Evolutionary conservation across 192 early-diverging fungal species (phyloP).

Genomic region (Coemansia sp.): DNA sequence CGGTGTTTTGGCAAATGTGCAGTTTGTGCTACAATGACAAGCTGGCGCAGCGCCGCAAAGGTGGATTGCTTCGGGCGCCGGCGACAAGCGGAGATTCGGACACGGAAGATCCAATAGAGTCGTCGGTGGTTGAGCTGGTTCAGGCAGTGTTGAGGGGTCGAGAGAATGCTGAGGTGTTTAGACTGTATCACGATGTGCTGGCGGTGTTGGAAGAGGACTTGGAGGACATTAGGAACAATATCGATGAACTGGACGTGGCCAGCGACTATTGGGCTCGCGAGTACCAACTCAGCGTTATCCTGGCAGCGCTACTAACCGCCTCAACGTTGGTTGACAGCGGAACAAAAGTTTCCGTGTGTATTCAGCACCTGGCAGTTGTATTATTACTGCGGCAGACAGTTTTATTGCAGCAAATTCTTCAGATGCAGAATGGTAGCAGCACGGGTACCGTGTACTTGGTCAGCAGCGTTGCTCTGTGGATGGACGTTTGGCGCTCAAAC

Average conservation of each 20-base stretch:
- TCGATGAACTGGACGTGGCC: slow-evolving; percentile 14
- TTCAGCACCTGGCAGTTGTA: slow-evolving; percentile 37
- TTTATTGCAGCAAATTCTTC: slow-evolving; percentile 26
- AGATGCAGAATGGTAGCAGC: neutral
- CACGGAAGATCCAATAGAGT: slow-evolving; percentile 28
- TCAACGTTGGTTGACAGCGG: neutral
- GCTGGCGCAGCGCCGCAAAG: neutral
- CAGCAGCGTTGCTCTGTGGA: slow-evolving; percentile 37
- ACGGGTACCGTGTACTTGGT: slow-evolving; percentile 22
- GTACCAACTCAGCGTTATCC: slow-evolving; percentile 36
- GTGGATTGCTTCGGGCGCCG: slow-evolving; percentile 1
- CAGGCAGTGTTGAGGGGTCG: slow-evolving; percentile 5
- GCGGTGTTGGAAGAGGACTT: slow-evolving; percentile 24
- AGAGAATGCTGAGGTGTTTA: neutral
- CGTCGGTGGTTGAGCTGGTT: slow-evolving; percentile 23
- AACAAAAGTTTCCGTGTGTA: neutral
- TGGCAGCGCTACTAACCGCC: slow-evolving; percentile 28
- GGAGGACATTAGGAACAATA: slow-evolving; percentile 6
- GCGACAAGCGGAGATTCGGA: slow-evolving; percentile 3
- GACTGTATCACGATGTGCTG: slow-evolving; percentile 13
- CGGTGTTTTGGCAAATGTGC: slow-evolving; percentile 47
- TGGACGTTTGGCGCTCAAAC: slow-evolving; percentile 44
- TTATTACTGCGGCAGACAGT: slow-evolving; percentile 25
- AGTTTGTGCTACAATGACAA: slow-evolving; percentile 28
- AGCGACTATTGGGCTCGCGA: slow-evolving; percentile 47